These are phyloP conservation scores for Panaeolus papilionaceus DNA, from an alignment of 768 basidiomycete species.

Conservation along the genomic window DNA sequence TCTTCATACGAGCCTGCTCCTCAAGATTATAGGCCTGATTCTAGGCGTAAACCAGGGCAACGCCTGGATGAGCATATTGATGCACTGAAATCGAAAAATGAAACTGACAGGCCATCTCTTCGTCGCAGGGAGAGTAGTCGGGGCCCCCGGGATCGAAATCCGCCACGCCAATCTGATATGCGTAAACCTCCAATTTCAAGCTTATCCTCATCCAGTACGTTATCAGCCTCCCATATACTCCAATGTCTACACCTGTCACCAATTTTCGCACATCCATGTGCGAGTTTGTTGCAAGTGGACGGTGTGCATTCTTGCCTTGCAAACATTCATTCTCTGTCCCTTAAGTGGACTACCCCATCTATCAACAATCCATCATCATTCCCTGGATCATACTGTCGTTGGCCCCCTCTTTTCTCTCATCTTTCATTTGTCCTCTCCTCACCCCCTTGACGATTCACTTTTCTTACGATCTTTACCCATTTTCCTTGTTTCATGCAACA, in stretches of 20 bases:
- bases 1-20: conserved; percentile 15
- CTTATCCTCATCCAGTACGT: conserved; percentile 63
- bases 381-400: conserved; percentile 47
- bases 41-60: conserved; percentile 9
- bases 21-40: conserved; percentile 22
- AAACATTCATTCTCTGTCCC: conserved; percentile 27
- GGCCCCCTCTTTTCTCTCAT: conserved; percentile 43
- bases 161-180: conserved; percentile 30
- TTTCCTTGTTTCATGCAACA: conserved; percentile 47
- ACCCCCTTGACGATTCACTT: conserved; percentile 40
- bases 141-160: conserved; percentile 29
- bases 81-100: conserved; percentile 24
- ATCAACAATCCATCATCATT: conserved; percentile 40
- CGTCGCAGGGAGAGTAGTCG: conserved; percentile 34
- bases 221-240: conserved; percentile 59
- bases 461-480: conserved; percentile 40
- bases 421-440: conserved; percentile 39
- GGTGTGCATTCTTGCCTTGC: conserved; percentile 27
- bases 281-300: conserved; percentile 13
- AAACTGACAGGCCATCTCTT: conserved; percentile 22
- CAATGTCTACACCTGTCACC: conserved; percentile 41
- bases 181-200: conserved; percentile 37
- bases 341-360: conserved; percentile 35
- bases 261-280: conserved; percentile 18
- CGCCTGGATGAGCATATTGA: conserved; percentile 24